Evolutionary conservation across 148 eudicot genomes (phyloP).

Genomic region (Linanthus parryae): DNA sequence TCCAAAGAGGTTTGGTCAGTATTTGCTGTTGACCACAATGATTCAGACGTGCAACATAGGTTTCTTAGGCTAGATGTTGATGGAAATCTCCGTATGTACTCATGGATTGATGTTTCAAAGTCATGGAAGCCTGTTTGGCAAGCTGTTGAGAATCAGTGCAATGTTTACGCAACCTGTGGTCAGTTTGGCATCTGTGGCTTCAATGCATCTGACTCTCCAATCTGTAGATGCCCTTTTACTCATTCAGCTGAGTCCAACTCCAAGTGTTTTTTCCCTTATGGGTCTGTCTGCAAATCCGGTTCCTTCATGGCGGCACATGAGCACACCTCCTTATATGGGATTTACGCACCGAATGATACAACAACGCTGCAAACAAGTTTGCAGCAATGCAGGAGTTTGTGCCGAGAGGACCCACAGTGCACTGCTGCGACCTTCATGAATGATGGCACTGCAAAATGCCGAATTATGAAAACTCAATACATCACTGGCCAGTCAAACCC

Average conservation of each 20-base stretch:
- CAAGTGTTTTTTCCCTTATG: slow-evolving; percentile 40
- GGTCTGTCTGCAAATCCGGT: slow-evolving; percentile 34
- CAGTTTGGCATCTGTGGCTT: slow-evolving; percentile 37
- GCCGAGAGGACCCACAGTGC: slow-evolving; percentile 45
- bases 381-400: slow-evolving; percentile 31
- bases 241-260: slow-evolving; percentile 14
- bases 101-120: slow-evolving; percentile 38
- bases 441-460: slow-evolving; percentile 44
- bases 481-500: slow-evolving; percentile 41
- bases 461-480: slow-evolving; percentile 35
- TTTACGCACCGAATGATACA: slow-evolving; percentile 48
- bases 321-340: slow-evolving; percentile 44
- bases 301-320: slow-evolving; percentile 34
- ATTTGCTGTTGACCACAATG: slow-evolving; percentile 50
- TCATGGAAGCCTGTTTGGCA: slow-evolving; percentile 56
- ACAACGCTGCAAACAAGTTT: slow-evolving; percentile 26
- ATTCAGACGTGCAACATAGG: slow-evolving; percentile 33
- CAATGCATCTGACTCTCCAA: slow-evolving; percentile 24
- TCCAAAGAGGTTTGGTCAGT: slow-evolving; percentile 41
- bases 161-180: slow-evolving; percentile 65
- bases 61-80: slow-evolving; percentile 57
- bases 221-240: slow-evolving; percentile 46
- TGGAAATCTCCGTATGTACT: slow-evolving; percentile 58
- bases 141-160: slow-evolving; percentile 60
- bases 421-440: slow-evolving; percentile 50